phyloP scores from a whole-genome alignment of 2,329 filamentous ascomycete species.

The Piedraia hortae region DNA sequence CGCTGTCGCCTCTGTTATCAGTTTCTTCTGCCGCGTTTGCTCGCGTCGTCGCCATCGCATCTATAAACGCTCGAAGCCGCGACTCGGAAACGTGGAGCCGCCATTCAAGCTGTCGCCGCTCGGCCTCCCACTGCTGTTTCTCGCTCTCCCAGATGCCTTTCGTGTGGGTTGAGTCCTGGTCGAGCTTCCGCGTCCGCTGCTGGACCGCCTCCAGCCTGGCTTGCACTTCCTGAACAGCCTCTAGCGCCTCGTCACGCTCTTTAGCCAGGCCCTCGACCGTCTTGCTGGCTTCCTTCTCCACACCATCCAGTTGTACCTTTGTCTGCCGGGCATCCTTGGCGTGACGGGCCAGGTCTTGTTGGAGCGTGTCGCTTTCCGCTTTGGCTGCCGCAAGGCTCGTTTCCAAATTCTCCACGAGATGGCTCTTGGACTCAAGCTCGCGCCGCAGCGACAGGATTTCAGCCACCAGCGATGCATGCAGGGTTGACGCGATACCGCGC shows the following conservation, averaged over 20 bases:
- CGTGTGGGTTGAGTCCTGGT: slow-evolving; percentile 55
- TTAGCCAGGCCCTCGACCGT: slow-evolving; percentile 58
- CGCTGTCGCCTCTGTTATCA: slow-evolving; percentile 26
- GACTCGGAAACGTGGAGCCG: slow-evolving; percentile 76
- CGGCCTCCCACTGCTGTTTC: slow-evolving; percentile 59
- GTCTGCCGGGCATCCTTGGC: slow-evolving; percentile 53
- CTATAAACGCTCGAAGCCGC: slow-evolving; percentile 55
- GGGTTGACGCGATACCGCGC: slow-evolving; percentile 72
- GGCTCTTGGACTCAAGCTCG: slow-evolving; percentile 73
- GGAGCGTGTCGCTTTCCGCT: slow-evolving; percentile 46
- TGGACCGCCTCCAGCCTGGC: slow-evolving; percentile 51
- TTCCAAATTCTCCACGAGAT: slow-evolving; percentile 66
- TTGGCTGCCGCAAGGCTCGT: slow-evolving; percentile 39
- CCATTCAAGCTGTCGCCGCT: slow-evolving; percentile 55
- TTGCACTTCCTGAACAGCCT: slow-evolving; percentile 37
- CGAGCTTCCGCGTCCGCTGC: slow-evolving; percentile 49
- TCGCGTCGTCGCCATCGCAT: slow-evolving; percentile 54
- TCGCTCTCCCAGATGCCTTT: slow-evolving; percentile 65
- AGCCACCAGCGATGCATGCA: slow-evolving; percentile 81
- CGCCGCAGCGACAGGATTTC: slow-evolving; percentile 71
- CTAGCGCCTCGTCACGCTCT: slow-evolving; percentile 63
- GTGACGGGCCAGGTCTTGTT: slow-evolving; percentile 30
- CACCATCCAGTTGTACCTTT: slow-evolving; percentile 58
- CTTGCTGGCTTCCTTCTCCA: slow-evolving; percentile 70
- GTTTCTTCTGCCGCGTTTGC: slow-evolving; percentile 32